Evolutionary conservation across 2,329 filamentous ascomycete genomes (phyloP), one percentile per base, ranked within the genome.

Genomic region (Fusarium newnesense): DNA sequence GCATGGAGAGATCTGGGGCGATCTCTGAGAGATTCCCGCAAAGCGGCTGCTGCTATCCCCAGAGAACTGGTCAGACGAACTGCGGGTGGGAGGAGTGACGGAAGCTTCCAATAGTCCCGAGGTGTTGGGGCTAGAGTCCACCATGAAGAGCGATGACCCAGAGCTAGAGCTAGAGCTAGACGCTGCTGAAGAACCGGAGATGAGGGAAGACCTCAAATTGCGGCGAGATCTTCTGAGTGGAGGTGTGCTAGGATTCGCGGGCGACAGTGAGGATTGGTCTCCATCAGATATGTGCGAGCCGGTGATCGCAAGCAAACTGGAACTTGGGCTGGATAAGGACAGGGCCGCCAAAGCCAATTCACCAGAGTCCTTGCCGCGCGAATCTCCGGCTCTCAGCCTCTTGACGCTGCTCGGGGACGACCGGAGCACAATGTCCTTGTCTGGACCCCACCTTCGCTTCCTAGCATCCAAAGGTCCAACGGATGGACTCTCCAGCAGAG

Each of bases 31-130:
- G 10, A 19, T 1, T 19, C 11, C 37, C 37, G 19, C 19, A 21
- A 21, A 0, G 9, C 19, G 19, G 37, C 37, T 21, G 37, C 37
- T 39, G 7, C 21, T 7, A 39, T 39, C 19, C 21, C 37, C 37
- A 39, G 2, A 10, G 7, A 39, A 11, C 37, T 39, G 19, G 19
- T 39, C 19, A 13, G 19, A 39, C 12, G 19, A 5, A 39, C 16
- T 11, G 19, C 1, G 19, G 8, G 11, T 40, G 19, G 1, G 12
- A 7, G 1, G 12, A 7, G 12, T n/a, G 7, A 11, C 39, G 1
- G 19, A 19, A 40, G 39, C 21, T 40, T 40, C 39, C 39, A n/a
- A n/a, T 19, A 21, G 11, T 3, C 11, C 19, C 18, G 39, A n/a
- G 13, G 39, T 40, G 39, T 40, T 21, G 19, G 19, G 19, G 7